Base-by-base conservation (phyloP, 768 basidiomycete species). In the Suillus subluteus region DNA sequence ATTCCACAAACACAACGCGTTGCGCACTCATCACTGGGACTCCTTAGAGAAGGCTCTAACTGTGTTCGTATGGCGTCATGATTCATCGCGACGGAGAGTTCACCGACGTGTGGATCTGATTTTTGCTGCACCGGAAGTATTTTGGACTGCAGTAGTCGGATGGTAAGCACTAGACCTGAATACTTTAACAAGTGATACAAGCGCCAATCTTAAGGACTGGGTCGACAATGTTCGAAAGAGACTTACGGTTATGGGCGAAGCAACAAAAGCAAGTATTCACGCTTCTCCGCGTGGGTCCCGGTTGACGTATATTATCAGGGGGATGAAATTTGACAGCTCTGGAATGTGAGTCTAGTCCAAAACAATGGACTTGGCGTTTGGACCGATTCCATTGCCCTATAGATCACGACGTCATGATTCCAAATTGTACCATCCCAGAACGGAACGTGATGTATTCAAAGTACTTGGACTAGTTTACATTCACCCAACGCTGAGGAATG, bases 111-210 rank as follows among this genome's bases (percentile, higher is more conserved):
- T 98, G 23, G 96, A 98, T 74, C 77, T 97, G 58, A 95, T 97
- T 68, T 91, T 92, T 75, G 88, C 91, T 4, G 82, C 86, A 1
- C 88, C 89, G 9, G 86, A 88, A 67, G 82, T 90, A 0, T 97
- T 96, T 72, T 95, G 94, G 88, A 91, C 92, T 1, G 94, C 94
- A 0, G 87, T 98, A 1, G 83, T 95, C 35, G 96, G 96, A 62
- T 98, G 96, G 96, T 91, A 62, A 69, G 80, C 73, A 8, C 30
- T 4, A 16, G 35, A 32, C 52, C 35, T 8, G 30, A 38, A 38
- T 16, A 44, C 26, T 54, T 55, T 32, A 30, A 21, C 44, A 59
- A 23, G 26, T 55, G 6, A 23, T 44, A 15, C 2, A 21, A 56
- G 5, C 37, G 16, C 6, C 44, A 32, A 41, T 64, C 26, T 26